Evolutionary conservation across 148 eudicot genomes (phyloP).

Genomic region (Heliosperma pusillum): DNA sequence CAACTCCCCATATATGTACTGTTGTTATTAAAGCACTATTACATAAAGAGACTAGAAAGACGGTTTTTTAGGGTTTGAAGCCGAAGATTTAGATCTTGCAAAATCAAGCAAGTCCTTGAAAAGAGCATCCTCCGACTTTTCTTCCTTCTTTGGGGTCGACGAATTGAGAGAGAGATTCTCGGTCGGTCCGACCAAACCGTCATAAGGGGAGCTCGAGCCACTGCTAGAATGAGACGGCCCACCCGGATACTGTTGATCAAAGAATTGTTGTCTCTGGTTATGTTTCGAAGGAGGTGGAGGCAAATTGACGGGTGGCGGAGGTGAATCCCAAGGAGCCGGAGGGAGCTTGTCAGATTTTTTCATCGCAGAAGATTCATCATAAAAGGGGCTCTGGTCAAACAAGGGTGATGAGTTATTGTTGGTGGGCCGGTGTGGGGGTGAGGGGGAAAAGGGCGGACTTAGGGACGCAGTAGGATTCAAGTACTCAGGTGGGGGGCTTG

Average conservation of each 20-base stretch:
- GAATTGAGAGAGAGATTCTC: slow-evolving; percentile 58
- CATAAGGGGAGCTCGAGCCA: slow-evolving; percentile 60
- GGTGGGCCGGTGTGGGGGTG: slow-evolving; percentile 46
- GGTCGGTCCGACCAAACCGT: slow-evolving; percentile 63
- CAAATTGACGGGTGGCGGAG: slow-evolving; percentile 37
- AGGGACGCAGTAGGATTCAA: slow-evolving; percentile 33
- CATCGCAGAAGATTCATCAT: slow-evolving; percentile 35
- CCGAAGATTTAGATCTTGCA: slow-evolving; percentile 64
- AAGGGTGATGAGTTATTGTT: slow-evolving; percentile 54
- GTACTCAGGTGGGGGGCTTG: slow-evolving; percentile 32
- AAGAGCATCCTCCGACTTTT: slow-evolving; percentile 62
- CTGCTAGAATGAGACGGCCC: slow-evolving; percentile 47
- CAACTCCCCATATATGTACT: slow-evolving; percentile 23
- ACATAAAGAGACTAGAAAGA: slow-evolving; percentile 26
- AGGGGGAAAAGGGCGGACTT: slow-evolving; percentile 32
- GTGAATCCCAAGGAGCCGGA: slow-evolving; percentile 58
- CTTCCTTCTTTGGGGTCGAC: slow-evolving; percentile 48
- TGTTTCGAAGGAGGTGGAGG: slow-evolving; percentile 84
- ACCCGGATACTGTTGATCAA: slow-evolving; percentile 48
- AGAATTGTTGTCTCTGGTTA: slow-evolving; percentile 74
- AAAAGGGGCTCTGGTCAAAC: slow-evolving; percentile 38
- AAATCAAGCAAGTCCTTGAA: slow-evolving; percentile 84
- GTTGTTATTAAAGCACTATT: slow-evolving; percentile 12
- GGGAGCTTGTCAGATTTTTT: slow-evolving; percentile 46
- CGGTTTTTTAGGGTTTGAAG: slow-evolving; percentile 42